Base-by-base conservation (phyloP, 495 filamentous ascomycete genomes). In the Corynascus novoguineensis region DNA sequence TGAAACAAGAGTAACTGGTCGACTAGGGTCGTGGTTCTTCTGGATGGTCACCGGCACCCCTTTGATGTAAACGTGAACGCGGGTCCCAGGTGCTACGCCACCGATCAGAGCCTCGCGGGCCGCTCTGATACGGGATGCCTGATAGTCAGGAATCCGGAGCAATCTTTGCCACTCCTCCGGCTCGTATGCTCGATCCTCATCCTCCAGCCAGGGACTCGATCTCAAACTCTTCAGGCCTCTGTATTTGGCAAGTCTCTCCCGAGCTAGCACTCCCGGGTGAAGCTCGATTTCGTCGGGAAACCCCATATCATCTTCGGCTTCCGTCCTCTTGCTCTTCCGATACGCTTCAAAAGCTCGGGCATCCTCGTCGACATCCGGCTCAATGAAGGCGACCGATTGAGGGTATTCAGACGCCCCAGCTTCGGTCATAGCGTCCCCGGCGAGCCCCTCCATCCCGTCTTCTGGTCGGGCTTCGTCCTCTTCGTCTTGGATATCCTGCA, bases 251-350 rank as follows among this genome's bases (percentile, higher is more conserved):
- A 97, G 74, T 4, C 93, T 81, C 71, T 98, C 93, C 40, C 89
- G 75, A 3, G 92, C 93, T 38, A 88, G 77, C 2, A 92, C 90
- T 49, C 92, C 84, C 0, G 95, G 93, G 61, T 86, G 89, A 40
- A 98, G 78, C 69, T 98, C 93, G 63, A 97, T 92, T 70, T 98
- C 93, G 58, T 98, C 93, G 5, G 93, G 93, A 73, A 97, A 98
- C 62, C 97, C 92, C 17, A 86, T 80, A 66, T 98, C 92, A 22
- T 97, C 92, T 51, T 88, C 77, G 21, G 84, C 89, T 61, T 96
- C 90, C 24, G 81, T 83, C 28, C 81, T 79, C 55, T 91, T 88
- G 50, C 81, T 85, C 28, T 79, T 76, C 12, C 93, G 83, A 70
- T 90, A 98, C 27, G 84, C 88, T 25, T 79, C 86, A 40, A 98